Evolutionary conservation across 164 flowering plant genomes (phyloP), one percentile per base, ranked within the genome.

Genomic region (Magnolia changhungtana): DNA sequence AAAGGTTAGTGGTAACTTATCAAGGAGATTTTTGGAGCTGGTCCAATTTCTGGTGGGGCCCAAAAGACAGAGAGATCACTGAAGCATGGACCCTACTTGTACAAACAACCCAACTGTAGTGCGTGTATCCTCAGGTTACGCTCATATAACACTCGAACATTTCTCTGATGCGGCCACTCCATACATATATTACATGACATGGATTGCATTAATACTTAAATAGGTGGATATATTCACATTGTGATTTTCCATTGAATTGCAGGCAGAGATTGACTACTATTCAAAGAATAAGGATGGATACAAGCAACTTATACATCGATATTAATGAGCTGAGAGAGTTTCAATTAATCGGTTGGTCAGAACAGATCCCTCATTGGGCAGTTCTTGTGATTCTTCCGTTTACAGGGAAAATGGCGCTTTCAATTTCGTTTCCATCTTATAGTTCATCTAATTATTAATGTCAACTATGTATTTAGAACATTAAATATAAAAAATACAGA

Each of bases 221-320:
- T 55, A n/a, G 74, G 37, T 59, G 19, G 23, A 52, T 27, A 8
- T 72, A 10, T 59, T 52, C 50, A 61, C 61, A 29, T 74, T 7
- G 8, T 23, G 21, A 23, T 45, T 66, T 50, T 20, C 71, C 13
- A 16, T 65, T 74, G 58, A 29, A 4, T n/a, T 87, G 80, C 95
- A 94, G 99, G 93, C 96, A 16, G 99, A 96, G 84, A 80, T 92
- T 20, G 85, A 87, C 23, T 84, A 84, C 77, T 94, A 91, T 75
- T 80, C 90, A 1, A 75, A 88, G 79, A 84, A 92, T 63, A 81
- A 80, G 81, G 92, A 92, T 55, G 96, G 94, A 37, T 89, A 82
- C 85, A 94, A 89, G 89, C 86, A 88, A 77, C 95, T 96, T 31
- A 94, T 96, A 74, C 86, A 91, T 82, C 83, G 78, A 1, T 94